Evolutionary conservation across 2,329 filamentous ascomycete genomes (phyloP), one percentile per base, ranked within the genome.

Genomic region (Penicillium sp.): DNA sequence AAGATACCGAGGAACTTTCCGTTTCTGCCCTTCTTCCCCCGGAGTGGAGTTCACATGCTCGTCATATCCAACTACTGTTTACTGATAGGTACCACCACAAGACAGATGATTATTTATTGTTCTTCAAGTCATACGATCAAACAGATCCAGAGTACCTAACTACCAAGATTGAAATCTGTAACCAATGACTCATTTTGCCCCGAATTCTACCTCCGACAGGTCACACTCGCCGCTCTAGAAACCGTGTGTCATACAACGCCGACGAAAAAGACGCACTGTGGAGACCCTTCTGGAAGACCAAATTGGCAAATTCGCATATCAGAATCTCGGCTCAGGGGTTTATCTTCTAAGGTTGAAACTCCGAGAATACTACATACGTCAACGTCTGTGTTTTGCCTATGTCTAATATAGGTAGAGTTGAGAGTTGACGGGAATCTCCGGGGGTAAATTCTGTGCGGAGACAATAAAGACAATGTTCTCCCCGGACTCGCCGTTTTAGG

Each of bases 201-300:
- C 41, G n/a, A 30, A 37, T 31, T 9, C 2, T n/a, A 25, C 22
- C 40, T 48, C 54, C 54, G 56, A 57, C 52, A 55, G 56, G 55
- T 48, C 37, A 41, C 27, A n/a, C 10, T 18, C 56, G 56, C 51
- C 55, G 55, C 45, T n/a, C 30, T 5, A 18, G 14, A 46, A 50
- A 43, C 19, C 39, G 50, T 59, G 58, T 60, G 58, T 59, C 58
- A 60, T 60, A 50, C 49, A 46, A 45, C 41, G 46, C 54, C 56
- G 54, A 53, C 16, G 34, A 30, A 29, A 60, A 61, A 59, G 53
- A 53, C 57, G 57, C 57, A 61, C 18, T 46, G 57, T 59, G 58
- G 57, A 49, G 48, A 45, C 56, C 12, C 4, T 29, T 45, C 10
- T 56, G 46, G 53, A 53, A 58, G 14, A 36, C 37, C 7, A 29